Evolutionary conservation across 2,329 filamentous ascomycete genomes (phyloP).

Genomic region (Chaetomium sp.): DNA sequence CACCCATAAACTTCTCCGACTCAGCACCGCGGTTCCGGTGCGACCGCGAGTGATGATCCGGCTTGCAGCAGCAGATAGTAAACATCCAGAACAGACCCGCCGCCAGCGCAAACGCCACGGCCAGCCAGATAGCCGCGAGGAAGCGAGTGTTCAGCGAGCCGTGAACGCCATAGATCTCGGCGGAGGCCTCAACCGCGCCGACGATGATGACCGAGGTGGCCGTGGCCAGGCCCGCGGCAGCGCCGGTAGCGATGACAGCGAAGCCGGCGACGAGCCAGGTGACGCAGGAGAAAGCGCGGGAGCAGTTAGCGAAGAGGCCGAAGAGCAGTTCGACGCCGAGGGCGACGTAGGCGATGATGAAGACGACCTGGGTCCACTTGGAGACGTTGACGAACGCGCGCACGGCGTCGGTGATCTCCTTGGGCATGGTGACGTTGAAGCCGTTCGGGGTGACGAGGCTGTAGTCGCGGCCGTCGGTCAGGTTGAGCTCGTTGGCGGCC

Average conservation of each 20-base stretch:
- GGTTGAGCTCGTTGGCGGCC: conserved; percentile 65
- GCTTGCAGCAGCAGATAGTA: conserved; percentile 82
- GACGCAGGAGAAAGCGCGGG: conserved; percentile 70
- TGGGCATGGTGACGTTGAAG: conserved; percentile 61
- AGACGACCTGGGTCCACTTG: conserved; percentile 79
- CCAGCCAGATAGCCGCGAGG: conserved; percentile 71
- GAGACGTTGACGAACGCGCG: conserved; percentile 66
- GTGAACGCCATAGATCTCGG: conserved; percentile 65
- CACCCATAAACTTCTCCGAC: conserved; percentile 44
- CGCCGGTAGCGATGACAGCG: conserved; percentile 48
- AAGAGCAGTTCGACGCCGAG: conserved; percentile 68
- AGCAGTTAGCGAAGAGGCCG: conserved; percentile 78
- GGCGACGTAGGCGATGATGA: conserved; percentile 64
- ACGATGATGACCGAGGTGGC: conserved; percentile 65
- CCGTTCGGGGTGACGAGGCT: conserved; percentile 25
- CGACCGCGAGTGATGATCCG: conserved; percentile 40
- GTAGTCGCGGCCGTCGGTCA: conserved; percentile 35
- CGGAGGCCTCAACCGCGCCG: conserved; percentile 58
- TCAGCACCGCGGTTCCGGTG: conserved; percentile 30
- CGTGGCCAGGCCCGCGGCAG: conserved; percentile 66
- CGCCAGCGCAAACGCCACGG: conserved; percentile 66
- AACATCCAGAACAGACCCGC: conserved; percentile 86
- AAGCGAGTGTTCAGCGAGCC: conserved; percentile 61
- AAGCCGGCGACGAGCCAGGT: conserved; percentile 71
- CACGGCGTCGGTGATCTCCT: conserved; percentile 59